Evolutionary conservation across 495 filamentous ascomycete genomes (phyloP), one percentile per base, ranked within the genome.

Genomic region (Pyrenula aspistea): DNA sequence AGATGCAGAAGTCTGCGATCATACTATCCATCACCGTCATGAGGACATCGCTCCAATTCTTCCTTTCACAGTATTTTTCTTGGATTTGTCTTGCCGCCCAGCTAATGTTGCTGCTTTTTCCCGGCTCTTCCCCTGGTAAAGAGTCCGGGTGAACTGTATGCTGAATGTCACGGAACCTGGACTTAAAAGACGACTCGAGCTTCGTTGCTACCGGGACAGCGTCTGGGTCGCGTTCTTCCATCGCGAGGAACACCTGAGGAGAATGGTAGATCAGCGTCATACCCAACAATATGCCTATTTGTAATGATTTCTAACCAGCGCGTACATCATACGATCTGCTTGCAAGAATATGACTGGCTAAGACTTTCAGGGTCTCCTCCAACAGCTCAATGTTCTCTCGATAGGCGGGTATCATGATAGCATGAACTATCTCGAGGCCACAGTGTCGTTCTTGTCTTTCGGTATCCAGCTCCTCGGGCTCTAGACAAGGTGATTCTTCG

Each of bases 1-100:
- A 56, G 55, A 25, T 54, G 57, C 55, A 25, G 25, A 52, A 53
- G 54, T 57, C 12, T 57, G 10, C 20, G 2, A 1, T 53, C 55
- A 36, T 71, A 84, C 84, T 79, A 73, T 87, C 83, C 61, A 87
- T 86, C 47, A 82, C 81, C 10, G 84, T 87, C 22, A 86, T 72
- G 24, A 87, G 79, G 8, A 86, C 80, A 60, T 84, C 75, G 57
- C 78, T 77, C 19, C 73, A 70, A 49, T 74, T 70, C 0, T 58
- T 62, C 42, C 72, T 69, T 20, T 77, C 21, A 15, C 61, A 65
- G 60, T 82, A 79, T 57, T 74, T 73, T 60, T 83, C 74, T 56
- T 77, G 77, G 22, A 84, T 76, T 56, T 83, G 76, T 31, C 77
- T 73, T 2, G 81, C 83, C 1, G 83, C 83, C 74, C 81, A 87